Evolutionary conservation across 2,329 filamentous ascomycete genomes (phyloP).

Genomic region (Hypoxylon sp.): DNA sequence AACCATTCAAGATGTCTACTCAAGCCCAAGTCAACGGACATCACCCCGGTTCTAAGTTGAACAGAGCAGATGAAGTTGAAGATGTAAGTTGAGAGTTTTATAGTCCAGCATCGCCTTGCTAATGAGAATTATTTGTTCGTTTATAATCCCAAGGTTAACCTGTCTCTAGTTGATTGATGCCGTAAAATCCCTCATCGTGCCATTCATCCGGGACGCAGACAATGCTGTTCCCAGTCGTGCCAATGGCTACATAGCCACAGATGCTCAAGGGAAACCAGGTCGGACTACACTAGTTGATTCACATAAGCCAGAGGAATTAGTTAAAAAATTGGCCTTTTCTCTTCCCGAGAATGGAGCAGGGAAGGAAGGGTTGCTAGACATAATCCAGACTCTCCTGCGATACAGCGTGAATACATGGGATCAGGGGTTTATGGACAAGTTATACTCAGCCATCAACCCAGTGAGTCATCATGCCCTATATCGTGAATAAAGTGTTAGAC

Average conservation of each 20-base stretch:
- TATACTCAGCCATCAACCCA: conserved; percentile 92
- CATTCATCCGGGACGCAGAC: conserved; percentile 80
- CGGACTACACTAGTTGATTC: conserved; percentile 75
- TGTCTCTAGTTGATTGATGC: conserved; percentile 74
- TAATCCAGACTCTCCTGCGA: conserved; percentile 78
- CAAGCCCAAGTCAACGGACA: conserved; percentile 29
- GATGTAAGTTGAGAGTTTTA: conserved; percentile 58
- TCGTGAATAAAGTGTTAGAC: neutral
- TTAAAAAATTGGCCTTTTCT: conserved; percentile 69
- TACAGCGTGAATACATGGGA: conserved; percentile 99
- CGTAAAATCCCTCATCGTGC: conserved; percentile 77
- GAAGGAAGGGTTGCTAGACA: conserved; percentile 80
- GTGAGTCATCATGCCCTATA: conserved; percentile 60
- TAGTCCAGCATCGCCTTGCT: neutral
- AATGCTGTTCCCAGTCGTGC: conserved; percentile 69
- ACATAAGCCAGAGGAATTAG: conserved; percentile 70
- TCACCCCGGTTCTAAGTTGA: conserved; percentile 42
- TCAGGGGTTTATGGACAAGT: conserved; percentile 95
- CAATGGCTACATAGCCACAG: conserved; percentile 64
- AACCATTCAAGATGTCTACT: conserved; percentile 24
- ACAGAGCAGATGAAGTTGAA: conserved; percentile 62
- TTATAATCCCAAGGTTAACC: conserved; percentile 23
- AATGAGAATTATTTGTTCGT: neutral
- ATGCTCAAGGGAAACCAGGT: conserved; percentile 55
- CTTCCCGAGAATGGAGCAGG: conserved; percentile 70